Evolutionary conservation across 768 basidiomycete genomes (phyloP).

Genomic region (Termitomyces sp.): DNA sequence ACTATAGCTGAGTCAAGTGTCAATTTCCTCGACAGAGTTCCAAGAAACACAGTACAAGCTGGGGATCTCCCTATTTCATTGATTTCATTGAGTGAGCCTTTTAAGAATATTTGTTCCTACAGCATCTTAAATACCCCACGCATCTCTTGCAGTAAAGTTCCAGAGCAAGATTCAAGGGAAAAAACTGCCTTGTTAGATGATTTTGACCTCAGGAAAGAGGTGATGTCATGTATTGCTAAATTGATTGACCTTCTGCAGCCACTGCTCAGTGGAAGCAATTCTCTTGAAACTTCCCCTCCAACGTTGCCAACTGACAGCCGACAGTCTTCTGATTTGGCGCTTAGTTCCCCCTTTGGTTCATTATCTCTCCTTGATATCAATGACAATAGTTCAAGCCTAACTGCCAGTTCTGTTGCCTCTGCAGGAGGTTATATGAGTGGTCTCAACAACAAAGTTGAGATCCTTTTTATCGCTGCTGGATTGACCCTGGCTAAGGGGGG

Average conservation of each 20-base stretch:
- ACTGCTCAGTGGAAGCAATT: constrained; percentile 63
- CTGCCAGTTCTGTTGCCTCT: constrained; percentile 50
- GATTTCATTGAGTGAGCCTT: constrained; percentile 38
- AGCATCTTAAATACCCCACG: constrained; percentile 48
- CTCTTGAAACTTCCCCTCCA: constrained; percentile 61
- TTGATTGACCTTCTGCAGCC: constrained; percentile 93
- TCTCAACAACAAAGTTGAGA: constrained; percentile 94
- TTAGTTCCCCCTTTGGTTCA: constrained; percentile 67
- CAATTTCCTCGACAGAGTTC: no score
- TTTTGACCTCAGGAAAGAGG: constrained; percentile 92
- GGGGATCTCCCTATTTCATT: constrained; percentile 69
- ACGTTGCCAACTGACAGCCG: constrained; percentile 41
- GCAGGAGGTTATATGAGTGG: constrained; percentile 66
- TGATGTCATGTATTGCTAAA: constrained; percentile 97
- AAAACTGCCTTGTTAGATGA: constrained; percentile 48
- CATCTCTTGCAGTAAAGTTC: constrained; percentile 24
- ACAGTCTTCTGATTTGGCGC: constrained; percentile 31
- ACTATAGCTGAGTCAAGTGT: no score
- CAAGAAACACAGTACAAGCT: constrained; percentile 63
- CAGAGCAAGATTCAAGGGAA: constrained; percentile 15
- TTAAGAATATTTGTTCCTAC: constrained; percentile 41
- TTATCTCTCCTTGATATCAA: constrained; percentile 66
- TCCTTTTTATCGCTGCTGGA: constrained; percentile 87
- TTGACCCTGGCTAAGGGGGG: constrained; percentile 83
- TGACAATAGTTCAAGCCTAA: constrained; percentile 65